Evolutionary conservation across 2,329 filamentous ascomycete species (phyloP).

Genomic region (Fusarium hostae): DNA sequence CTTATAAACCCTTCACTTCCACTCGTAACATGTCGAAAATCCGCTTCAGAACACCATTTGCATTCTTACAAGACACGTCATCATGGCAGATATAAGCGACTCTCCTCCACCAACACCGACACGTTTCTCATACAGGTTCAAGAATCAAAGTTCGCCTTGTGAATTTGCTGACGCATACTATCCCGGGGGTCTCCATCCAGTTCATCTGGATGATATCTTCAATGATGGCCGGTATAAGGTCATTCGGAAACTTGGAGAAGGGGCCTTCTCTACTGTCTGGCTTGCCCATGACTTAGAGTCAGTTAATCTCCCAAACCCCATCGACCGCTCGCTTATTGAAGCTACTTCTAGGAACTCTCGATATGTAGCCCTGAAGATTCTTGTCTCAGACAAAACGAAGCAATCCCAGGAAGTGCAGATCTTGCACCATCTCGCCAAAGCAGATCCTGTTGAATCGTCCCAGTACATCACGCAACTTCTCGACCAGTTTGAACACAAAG

Average conservation of each 20-base stretch:
- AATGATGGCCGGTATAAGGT: constrained; percentile 54
- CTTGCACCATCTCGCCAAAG: background rate
- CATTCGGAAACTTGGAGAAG: constrained; percentile 57
- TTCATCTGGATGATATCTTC: constrained; percentile 55
- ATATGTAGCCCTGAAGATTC: background rate
- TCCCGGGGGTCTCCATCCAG: constrained; percentile 56
- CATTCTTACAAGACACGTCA: background rate
- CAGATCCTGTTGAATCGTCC: rapidly evolving
- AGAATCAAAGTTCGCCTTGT: constrained; percentile 41
- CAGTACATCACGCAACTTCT: constrained; percentile 47
- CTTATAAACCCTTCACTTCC: background rate
- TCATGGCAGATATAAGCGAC: background rate
- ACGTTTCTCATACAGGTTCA: background rate
- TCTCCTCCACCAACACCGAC: background rate
- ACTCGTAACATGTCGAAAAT: background rate
- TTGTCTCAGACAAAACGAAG: background rate
- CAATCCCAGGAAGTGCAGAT: constrained; percentile 33
- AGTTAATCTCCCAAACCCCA: constrained; percentile 10
- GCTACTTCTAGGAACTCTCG: background rate
- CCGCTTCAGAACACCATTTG: background rate
- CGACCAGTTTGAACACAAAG: constrained; percentile 44
- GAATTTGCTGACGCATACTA: constrained; percentile 50
- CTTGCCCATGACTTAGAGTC: constrained; percentile 49
- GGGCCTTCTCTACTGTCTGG: constrained; percentile 60
- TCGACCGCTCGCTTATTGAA: background rate